Conservation (phyloP, 1,284 basidiomycete species). For the Meripilus lineatus region DNA sequence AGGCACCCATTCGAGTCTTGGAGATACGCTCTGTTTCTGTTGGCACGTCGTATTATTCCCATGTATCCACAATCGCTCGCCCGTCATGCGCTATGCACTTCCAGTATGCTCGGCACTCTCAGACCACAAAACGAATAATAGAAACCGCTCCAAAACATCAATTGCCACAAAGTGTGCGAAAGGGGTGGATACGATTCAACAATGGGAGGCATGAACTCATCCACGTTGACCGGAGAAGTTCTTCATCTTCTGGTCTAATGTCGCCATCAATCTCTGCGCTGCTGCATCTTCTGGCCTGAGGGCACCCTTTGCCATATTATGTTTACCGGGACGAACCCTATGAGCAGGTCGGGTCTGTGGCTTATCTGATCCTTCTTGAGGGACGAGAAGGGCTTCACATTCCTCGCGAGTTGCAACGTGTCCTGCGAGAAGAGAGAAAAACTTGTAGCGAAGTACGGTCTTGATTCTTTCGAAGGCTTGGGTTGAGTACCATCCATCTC, state of each 20-base stretch:
- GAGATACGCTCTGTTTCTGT: slow-evolving; percentile 1
- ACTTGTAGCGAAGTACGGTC: slow-evolving; percentile 80
- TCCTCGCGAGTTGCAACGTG: slow-evolving; percentile 67
- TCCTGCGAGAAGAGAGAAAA: slow-evolving; percentile 78
- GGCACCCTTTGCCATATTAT: slow-evolving; percentile 84
- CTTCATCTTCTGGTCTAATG: slow-evolving; percentile 55
- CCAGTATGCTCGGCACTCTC: slow-evolving; percentile 17
- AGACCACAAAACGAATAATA: slow-evolving; percentile 20
- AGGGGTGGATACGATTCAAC: neutral
- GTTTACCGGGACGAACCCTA: slow-evolving; percentile 58
- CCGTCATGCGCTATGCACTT: slow-evolving; percentile 6
- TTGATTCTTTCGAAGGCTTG: slow-evolving; percentile 79
- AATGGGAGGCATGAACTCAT: neutral
- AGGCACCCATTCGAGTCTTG: slow-evolving; percentile 9
- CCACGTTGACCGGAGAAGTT: slow-evolving; percentile 14
- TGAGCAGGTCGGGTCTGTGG: slow-evolving; percentile 33
- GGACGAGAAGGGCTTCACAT: slow-evolving; percentile 56
- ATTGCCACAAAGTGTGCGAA: neutral
- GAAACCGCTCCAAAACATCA: slow-evolving; percentile 28
- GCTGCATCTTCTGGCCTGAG: slow-evolving; percentile 75
- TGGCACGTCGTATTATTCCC: slow-evolving; percentile 13
- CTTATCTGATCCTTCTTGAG: slow-evolving; percentile 39
- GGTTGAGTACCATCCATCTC: slow-evolving; percentile 82
- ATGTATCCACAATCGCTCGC: slow-evolving; percentile 8
- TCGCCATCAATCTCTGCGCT: slow-evolving; percentile 33